These are phyloP conservation scores for Colletotrichum paranaense DNA, from an alignment of 2,329 filamentous ascomycete genomes.

Conservation along the genomic window DNA sequence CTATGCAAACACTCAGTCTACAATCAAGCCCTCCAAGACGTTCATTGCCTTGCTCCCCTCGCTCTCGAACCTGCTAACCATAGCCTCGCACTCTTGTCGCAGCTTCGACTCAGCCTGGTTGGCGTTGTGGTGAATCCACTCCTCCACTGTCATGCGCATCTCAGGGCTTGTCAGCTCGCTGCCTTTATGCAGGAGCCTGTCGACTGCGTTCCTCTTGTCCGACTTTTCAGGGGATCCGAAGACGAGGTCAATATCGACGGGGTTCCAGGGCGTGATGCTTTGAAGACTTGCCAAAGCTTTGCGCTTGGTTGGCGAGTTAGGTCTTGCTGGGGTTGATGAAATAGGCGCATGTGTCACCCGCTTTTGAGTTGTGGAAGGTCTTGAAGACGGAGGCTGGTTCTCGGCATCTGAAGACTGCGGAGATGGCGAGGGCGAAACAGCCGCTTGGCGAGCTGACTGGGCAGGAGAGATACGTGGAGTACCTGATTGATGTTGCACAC, in stretches of 20 bases:
- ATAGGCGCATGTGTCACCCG: conserved; percentile 59
- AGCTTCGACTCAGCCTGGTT: conserved; percentile 82
- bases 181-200: conserved; percentile 63
- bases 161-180: conserved; percentile 78
- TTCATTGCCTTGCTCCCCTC: conserved; percentile 84
- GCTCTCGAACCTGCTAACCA: conserved; percentile 85
- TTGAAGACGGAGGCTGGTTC: conserved; percentile 79
- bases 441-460: conserved; percentile 63
- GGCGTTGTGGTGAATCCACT: conserved; percentile 91
- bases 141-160: conserved; percentile 90
- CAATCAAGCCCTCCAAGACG: conserved; percentile 78
- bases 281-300: conserved; percentile 67
- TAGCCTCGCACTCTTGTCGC: conserved; percentile 82
- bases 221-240: conserved; percentile 62
- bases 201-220: conserved; percentile 65
- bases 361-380: conserved; percentile 60
- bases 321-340: conserved; percentile 50
- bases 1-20: conserved; percentile 50
- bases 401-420: conserved; percentile 84
- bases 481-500: conserved; percentile 56
- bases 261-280: conserved; percentile 74
- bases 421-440: conserved; percentile 72
- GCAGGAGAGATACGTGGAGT: conserved; percentile 52
- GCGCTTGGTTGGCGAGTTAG: conserved; percentile 71
- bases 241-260: conserved; percentile 80